These are phyloP conservation scores for Plectranthus barbatus DNA, from an alignment of 257 asterid species.

Conservation along the genomic window DNA sequence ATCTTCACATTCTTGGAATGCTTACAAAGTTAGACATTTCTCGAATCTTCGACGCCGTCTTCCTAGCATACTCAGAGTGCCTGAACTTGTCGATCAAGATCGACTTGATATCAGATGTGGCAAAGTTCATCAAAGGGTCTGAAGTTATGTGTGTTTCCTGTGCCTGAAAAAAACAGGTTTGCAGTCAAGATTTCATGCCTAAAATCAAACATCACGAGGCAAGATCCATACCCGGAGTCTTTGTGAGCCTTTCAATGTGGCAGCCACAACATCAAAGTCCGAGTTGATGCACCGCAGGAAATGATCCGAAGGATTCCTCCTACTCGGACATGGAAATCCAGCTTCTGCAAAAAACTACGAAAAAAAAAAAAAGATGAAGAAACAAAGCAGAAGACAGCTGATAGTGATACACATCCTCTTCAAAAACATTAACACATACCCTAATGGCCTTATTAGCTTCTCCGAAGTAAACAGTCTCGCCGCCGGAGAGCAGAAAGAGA, in stretches of 20 bases:
- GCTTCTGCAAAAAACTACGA: constrained; percentile 97
- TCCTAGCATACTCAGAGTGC: constrained; percentile 49
- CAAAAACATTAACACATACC: too few species aligned
- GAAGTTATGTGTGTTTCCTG: constrained; percentile 50
- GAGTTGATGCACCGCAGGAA: constrained; percentile 86
- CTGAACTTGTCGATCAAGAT: constrained; percentile 55
- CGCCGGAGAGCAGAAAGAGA: constrained; percentile 79
- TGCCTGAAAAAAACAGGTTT: background rate
- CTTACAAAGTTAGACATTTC: constrained; percentile 54
- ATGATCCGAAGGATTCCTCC: constrained; percentile 94
- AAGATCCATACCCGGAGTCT: constrained; percentile 56
- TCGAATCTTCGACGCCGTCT: constrained; percentile 36
- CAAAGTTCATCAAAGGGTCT: constrained; percentile 66
- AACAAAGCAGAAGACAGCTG: too few species aligned
- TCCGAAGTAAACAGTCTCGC: constrained; percentile 37
- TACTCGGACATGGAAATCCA: constrained; percentile 91
- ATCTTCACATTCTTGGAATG: background rate
- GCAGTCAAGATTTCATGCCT: too few species aligned
- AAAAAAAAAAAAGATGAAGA: constrained; percentile 13
- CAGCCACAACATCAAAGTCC: constrained; percentile 78
- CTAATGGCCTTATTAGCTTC: too few species aligned
- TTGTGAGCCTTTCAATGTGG: constrained; percentile 74
- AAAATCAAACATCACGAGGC: background rate
- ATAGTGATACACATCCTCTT: too few species aligned
- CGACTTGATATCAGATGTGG: constrained; percentile 70